Evolutionary conservation across 2,329 filamentous ascomycete species (phyloP), one percentile per base, ranked within the genome.

Genomic region (Pyrenophora seminiperda): DNA sequence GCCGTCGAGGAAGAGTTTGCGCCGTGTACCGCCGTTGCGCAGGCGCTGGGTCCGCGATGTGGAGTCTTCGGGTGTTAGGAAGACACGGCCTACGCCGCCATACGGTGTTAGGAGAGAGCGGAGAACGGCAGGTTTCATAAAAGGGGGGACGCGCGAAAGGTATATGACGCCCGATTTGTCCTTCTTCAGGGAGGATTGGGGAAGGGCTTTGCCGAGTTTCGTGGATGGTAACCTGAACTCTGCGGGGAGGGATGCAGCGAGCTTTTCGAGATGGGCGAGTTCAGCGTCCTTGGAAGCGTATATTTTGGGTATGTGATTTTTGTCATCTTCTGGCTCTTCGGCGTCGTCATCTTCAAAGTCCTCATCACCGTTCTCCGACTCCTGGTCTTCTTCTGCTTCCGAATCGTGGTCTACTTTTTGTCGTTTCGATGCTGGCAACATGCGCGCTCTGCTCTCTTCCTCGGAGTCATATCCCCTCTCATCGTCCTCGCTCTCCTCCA

Each of bases 121-220:
- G 32, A 94, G 79, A 67, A 92, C 92, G 42, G 80, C 77, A 5
- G 90, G 89, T 65, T 91, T 92, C 89, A 95, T 94, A 73, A 92
- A 95, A 0, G 91, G 91, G 3, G 91, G 90, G 56, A 94, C 84
- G 51, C 90, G 85, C 4, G 89, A 93, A 54, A 95, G 80, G 75
- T 94, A 95, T 53, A 94, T 79, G 10, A 95, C 88, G 56, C 90
- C 90, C 0, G 89, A 91, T 68, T 86, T 88, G 61, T 75, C 88
- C 86, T 68, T 87, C 84, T 33, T 81, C 78, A 51, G 88, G 73
- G 32, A 81, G 77, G 58, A 79, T 41, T 58, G 49, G 22, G 58
- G 53, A 13, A 63, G 50, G 10, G 59, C 50, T 43, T 62, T 53
- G 13, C 61, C 54, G 11, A 62, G 54, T 34, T 66, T 61, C 27